Evolutionary conservation across 805 yeast genomes (phyloP).

Genomic region (Candida sakaeoensis): DNA sequence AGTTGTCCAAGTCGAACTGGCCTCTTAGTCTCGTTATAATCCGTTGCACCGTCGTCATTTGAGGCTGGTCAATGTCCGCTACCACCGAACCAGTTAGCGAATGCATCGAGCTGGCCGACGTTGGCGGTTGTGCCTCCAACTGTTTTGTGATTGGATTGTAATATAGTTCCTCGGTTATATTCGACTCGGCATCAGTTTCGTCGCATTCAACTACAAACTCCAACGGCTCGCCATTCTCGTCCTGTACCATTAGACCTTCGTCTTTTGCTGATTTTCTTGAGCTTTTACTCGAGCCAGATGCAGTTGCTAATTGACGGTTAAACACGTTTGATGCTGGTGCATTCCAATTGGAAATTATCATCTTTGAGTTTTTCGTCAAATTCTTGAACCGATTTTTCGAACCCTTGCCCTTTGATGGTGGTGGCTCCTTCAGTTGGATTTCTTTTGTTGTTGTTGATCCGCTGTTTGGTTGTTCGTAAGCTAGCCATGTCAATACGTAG

Average conservation of each 20-base stretch:
- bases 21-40: not conserved
- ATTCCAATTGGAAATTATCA: constrained; percentile 29
- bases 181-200: constrained; percentile 20
- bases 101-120: constrained; percentile 15
- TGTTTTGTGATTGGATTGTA: constrained; percentile 31
- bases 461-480: constrained; percentile 17
- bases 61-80: not conserved
- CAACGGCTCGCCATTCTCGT: constrained; percentile 13
- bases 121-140: constrained; percentile 26
- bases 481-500: constrained; percentile 34
- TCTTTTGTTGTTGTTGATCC: not conserved
- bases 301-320: constrained; percentile 6
- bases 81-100: not conserved
- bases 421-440: not conserved
- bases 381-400: constrained; percentile 12
- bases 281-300: not conserved
- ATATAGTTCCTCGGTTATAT: constrained; percentile 24
- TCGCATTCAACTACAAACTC: constrained; percentile 28
- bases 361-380: constrained; percentile 16
- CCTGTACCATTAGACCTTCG: not conserved
- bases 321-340: constrained; percentile 22
- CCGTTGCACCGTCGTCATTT: not conserved
- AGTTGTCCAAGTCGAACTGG: constrained; percentile 12
- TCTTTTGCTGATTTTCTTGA: not conserved
- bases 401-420: not conserved